Evolutionary conservation across 1,284 basidiomycete genomes (phyloP), one percentile per base, ranked within the genome.

Genomic region (Ustilago vetiveriae): DNA sequence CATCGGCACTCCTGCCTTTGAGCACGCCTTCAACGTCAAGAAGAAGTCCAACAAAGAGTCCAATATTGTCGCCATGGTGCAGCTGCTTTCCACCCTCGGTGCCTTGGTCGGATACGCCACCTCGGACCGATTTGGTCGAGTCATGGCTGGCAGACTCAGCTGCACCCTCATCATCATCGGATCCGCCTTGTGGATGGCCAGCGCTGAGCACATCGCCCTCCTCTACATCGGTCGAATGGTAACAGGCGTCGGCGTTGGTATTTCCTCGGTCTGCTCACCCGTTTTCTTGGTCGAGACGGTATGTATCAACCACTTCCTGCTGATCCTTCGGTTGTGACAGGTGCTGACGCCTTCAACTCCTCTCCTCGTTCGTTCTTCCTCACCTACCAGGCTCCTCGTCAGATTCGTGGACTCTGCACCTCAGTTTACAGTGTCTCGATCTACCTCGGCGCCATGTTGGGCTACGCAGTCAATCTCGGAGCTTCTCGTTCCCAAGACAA

Each of bases 341-440:
- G 27, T 29, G 27, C 27, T 29, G 6, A 29, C 27, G 17, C 21
- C 14, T n/a, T 5, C 33, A 5, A 6, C 40, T 16, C n/a, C 29
- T 13, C 3, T 27, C 10, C 11, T 11, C 17, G 40, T 17, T 32
- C 21, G 13, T 13, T 19, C 29, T 21, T n/a, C n/a, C n/a, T n/a
- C n/a, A n/a, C n/a, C n/a, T n/a, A 29, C 16, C 16, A 35, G 32
- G 46, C 59, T 21, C 60, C 60, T 27, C 42, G 53, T 4, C 60
- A 64, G 44, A 56, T 64, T 17, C 60, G 60, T 27, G 60, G 60
- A 23, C 60, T 64, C 29, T 64, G 60, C 40, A 64, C 60, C 3
- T 64, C 60, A 7, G 36, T 64, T 11, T 64, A 64, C 44, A 41
- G 35, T 21, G 47, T 51, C 21, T 51, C 45, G 22, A 44, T 64